These are phyloP conservation scores for Coelastrella sp. DNA, from an alignment of 139 green algal genomes.

Conservation along the genomic window DNA sequence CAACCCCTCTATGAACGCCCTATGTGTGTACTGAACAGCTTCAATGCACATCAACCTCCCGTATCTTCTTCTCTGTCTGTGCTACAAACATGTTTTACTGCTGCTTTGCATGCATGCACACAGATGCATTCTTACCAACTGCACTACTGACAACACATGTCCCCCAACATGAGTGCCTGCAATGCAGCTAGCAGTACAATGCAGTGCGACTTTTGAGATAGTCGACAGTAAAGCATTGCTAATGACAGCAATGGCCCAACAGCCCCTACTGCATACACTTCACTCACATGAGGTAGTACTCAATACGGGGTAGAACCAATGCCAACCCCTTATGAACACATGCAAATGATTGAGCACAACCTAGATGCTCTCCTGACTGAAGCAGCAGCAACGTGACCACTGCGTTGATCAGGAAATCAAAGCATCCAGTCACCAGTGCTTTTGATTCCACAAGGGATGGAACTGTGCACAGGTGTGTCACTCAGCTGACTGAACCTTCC, in stretches of 20 bases:
- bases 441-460: neutral
- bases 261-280: too few relatives aligned
- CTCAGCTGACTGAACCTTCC: neutral
- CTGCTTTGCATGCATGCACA: neutral
- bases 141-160: neutral
- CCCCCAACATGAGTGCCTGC: neutral
- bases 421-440: neutral
- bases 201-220: too few relatives aligned
- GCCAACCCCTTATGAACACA: too few relatives aligned
- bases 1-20: too few relatives aligned
- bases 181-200: neutral
- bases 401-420: neutral
- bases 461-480: neutral
- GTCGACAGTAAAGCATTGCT: neutral
- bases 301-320: too few relatives aligned
- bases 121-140: neutral
- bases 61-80: too few relatives aligned
- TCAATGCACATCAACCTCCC: too few relatives aligned
- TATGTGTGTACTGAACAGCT: too few relatives aligned
- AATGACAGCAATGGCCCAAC: neutral
- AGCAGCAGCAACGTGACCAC: neutral
- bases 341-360: too few relatives aligned
- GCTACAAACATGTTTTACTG: too few relatives aligned
- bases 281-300: too few relatives aligned
- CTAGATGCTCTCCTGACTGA: neutral